Evolutionary conservation across 129 eudicot species (phyloP).

Genomic region (Erigeron canadensis): DNA sequence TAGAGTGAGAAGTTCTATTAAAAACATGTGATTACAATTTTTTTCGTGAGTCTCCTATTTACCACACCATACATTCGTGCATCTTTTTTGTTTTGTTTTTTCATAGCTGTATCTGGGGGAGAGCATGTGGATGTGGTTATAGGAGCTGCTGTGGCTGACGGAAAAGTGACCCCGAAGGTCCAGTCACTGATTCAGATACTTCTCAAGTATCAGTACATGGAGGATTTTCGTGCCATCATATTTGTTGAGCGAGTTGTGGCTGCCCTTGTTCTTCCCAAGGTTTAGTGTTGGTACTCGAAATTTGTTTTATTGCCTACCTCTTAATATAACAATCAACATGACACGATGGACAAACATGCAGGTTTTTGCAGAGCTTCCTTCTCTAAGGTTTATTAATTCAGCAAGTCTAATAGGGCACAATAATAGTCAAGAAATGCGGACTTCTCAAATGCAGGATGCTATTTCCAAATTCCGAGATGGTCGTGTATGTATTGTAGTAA

Average conservation of each 20-base stretch:
- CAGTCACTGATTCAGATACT: conserved; percentile 93
- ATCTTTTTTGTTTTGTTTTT: neutral
- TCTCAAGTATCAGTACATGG: conserved; percentile 81
- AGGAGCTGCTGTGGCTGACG: conserved; percentile 99
- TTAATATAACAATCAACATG: conserved; percentile 19
- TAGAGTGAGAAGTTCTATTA: no score
- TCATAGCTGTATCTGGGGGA: conserved; percentile 93
- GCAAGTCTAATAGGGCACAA: conserved; percentile 98
- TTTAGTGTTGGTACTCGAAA: conserved; percentile 24
- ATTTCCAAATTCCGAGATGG: conserved; percentile 93
- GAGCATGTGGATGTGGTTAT: conserved; percentile 97
- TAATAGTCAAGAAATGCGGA: conserved; percentile 96
- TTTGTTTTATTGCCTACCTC: neutral
- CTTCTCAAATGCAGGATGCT: conserved; percentile 95
- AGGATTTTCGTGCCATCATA: conserved; percentile 94
- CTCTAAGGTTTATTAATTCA: conserved; percentile 72
- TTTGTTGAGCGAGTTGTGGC: conserved; percentile 98
- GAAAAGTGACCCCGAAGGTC: conserved; percentile 97
- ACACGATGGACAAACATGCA: conserved; percentile 34
- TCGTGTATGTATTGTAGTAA: conserved; percentile 63
- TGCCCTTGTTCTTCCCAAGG: conserved; percentile 99
- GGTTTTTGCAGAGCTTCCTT: conserved; percentile 96
- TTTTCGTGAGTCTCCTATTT: neutral
- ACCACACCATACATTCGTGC: neutral
- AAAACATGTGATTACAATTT: neutral